These are phyloP conservation scores for Candida wancherniae DNA, from an alignment of 805 yeast species.

Conservation along the genomic window DNA sequence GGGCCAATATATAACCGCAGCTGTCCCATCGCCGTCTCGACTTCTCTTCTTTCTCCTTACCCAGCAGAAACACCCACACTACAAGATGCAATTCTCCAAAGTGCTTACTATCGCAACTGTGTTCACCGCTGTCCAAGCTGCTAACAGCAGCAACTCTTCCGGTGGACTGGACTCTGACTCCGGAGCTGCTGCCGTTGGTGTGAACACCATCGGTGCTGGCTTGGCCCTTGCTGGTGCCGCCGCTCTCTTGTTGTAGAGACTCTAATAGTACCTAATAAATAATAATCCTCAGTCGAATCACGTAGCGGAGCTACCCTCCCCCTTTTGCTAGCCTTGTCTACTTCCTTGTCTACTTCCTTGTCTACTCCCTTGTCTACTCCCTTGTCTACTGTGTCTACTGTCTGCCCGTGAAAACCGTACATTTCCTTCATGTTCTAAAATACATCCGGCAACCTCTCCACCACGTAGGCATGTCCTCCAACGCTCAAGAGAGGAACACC, in stretches of 20 bases:
- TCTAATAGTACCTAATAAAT: too few relatives aligned
- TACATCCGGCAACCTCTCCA: constrained; percentile 95
- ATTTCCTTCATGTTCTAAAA: too few relatives aligned
- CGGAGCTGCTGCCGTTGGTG: constrained; percentile 14
- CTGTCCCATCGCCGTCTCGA: not conserved
- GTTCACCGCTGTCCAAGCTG: constrained; percentile 21
- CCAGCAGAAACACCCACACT: not conserved
- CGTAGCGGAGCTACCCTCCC: too few relatives aligned
- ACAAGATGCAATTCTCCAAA: constrained; percentile 20
- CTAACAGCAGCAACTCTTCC: constrained; percentile 16
- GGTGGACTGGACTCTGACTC: constrained; percentile 9
- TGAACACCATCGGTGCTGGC: constrained; percentile 16
- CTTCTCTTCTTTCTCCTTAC: not conserved
- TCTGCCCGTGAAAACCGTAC: not conserved
- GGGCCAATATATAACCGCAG: not conserved
- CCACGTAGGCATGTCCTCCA: constrained; percentile 86
- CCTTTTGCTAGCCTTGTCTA: not conserved
- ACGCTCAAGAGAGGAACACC: constrained; percentile 97
- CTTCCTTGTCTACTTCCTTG: not conserved
- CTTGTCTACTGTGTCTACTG: not conserved
- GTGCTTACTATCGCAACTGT: constrained; percentile 15
- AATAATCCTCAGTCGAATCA: too few relatives aligned
- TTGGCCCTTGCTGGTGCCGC: constrained; percentile 18
- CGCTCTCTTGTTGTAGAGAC: constrained; percentile 15
- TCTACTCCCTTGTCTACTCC: not conserved